Evolutionary conservation across 176 grass and related monocot genomes (phyloP).

Genomic region (Saccharum officinarum): DNA sequence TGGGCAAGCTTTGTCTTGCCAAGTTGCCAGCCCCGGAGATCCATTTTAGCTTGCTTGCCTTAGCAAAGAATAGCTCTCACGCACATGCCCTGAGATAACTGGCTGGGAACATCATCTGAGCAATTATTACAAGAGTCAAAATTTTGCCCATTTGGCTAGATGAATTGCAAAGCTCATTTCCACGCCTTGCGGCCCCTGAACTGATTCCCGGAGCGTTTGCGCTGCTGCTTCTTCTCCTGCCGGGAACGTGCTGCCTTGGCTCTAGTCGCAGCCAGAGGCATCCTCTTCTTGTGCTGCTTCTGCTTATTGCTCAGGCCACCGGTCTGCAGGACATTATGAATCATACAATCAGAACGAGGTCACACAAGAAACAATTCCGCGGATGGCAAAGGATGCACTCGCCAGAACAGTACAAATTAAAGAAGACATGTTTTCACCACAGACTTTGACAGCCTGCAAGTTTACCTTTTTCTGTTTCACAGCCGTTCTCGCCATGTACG

Average conservation of each 20-base stretch:
- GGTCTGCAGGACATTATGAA: conserved; percentile 40
- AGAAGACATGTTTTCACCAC: not conserved
- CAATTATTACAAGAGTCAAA: conserved; percentile 20
- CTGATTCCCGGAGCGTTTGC: conserved; percentile 61
- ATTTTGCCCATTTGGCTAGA: conserved; percentile 22
- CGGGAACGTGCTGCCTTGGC: conserved; percentile 67
- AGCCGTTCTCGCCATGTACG: conserved; percentile 51
- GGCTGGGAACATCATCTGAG: not conserved
- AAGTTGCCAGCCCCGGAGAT: too few relatives aligned
- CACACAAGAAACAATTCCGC: not conserved
- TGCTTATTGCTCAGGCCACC: conserved; percentile 83
- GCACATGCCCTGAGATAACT: too few relatives aligned
- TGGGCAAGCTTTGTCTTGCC: too few relatives aligned
- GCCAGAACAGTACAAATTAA: not conserved
- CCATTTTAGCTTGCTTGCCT: too few relatives aligned
- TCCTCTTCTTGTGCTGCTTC: conserved; percentile 82
- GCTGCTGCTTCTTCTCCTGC: conserved; percentile 56
- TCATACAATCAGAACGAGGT: not conserved
- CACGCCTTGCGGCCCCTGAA: conserved; percentile 84
- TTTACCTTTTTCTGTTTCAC: conserved; percentile 80
- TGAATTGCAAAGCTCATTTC: conserved; percentile 50
- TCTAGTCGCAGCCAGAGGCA: conserved; percentile 73
- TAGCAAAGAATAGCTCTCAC: too few relatives aligned
- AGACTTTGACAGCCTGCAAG: not conserved
- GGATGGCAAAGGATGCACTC: not conserved